Conservation (phyloP, 352 stramenopile genomes). For the Blastocystis sp. region DNA sequence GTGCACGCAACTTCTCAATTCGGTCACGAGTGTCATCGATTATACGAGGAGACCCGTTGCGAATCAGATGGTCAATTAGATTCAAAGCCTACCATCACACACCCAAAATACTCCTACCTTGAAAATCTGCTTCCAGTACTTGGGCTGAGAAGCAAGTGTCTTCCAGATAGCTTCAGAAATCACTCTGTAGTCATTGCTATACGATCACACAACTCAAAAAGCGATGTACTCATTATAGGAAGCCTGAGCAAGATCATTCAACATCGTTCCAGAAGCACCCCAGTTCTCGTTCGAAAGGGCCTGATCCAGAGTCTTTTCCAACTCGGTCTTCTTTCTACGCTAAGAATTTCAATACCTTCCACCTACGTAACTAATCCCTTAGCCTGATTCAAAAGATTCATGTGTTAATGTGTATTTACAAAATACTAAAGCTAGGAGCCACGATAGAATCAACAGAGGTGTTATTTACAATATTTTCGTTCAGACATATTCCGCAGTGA, state of each 20-base stretch:
- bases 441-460: neutral
- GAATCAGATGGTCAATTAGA: slow-evolving; percentile 91
- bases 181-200: slow-evolving; percentile 78
- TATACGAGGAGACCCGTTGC: slow-evolving; percentile 92
- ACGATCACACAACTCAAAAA: slow-evolving; percentile 1
- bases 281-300: slow-evolving; percentile 99
- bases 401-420: neutral
- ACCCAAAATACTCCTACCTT: slow-evolving; percentile 73
- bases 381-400: slow-evolving; percentile 50
- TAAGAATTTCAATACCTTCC: neutral
- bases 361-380: slow-evolving; percentile 42
- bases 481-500: neutral
- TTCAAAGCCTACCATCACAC: slow-evolving; percentile 73
- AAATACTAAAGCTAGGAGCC: neutral
- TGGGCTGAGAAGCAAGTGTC: slow-evolving; percentile 76
- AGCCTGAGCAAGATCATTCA: slow-evolving; percentile 94
- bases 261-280: slow-evolving; percentile 89
- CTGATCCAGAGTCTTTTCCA: slow-evolving; percentile 77
- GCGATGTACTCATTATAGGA: slow-evolving; percentile 78
- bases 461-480: neutral
- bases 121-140: slow-evolving; percentile 91
- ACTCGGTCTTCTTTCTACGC: slow-evolving; percentile 71
- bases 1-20: slow-evolving; percentile 78
- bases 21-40: slow-evolving; percentile 91
- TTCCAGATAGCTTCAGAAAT: slow-evolving; percentile 91